Base-by-base conservation (phyloP, 371 early-diverging fungal species). In the Actinomortierella wolfii region DNA sequence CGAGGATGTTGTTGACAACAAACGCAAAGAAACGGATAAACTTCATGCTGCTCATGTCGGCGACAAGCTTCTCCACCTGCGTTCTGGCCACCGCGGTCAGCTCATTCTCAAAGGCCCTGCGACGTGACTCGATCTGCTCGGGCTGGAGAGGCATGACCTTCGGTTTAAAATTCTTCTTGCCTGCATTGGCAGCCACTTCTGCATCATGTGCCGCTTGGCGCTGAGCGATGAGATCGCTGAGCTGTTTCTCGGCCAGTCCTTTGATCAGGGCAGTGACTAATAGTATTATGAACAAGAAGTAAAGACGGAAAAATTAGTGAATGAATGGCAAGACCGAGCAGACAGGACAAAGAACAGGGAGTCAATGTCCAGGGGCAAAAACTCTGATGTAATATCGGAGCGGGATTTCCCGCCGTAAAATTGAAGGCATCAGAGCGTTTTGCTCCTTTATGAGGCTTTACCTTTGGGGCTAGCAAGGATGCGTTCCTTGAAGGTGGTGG, bases 1-100 rank as follows among this genome's bases (percentile, higher is more conserved):
- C 88, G 21, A 94, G 80, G 53, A 93, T 80, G 62, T 86, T 90
- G 74, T 92, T 89, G 42, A 91, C 80, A 2, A 83, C 64, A 68
- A 92, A 92, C 0, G 87, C 91, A 59, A 91, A 82, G 64, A 88
- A 79, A 62, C 91, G 76, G 24, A 89, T 76, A 20, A 85, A 80
- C 15, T 84, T 79, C 51, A 83, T 73, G 57, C 85, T 86, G 57
- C 86, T 86, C 81, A 92, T 81, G 24, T 86, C 83, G 5, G 90
- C 83, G 26, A 90, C 79, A 61, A 89, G 84, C 54, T 85, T 87
- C 56, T 89, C 86, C 18, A 85, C 81, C 62, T 91, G 90, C 3
- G 75, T 76, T 29, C 79, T 83, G 13, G 87, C 85, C 5, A 84
- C 84, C 0, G 76, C 80, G 41, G 80, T 77, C 28, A 89, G 63